Evolutionary conservation across 345 rosid genomes (phyloP).

Genomic region (Hevea brasiliensis): DNA sequence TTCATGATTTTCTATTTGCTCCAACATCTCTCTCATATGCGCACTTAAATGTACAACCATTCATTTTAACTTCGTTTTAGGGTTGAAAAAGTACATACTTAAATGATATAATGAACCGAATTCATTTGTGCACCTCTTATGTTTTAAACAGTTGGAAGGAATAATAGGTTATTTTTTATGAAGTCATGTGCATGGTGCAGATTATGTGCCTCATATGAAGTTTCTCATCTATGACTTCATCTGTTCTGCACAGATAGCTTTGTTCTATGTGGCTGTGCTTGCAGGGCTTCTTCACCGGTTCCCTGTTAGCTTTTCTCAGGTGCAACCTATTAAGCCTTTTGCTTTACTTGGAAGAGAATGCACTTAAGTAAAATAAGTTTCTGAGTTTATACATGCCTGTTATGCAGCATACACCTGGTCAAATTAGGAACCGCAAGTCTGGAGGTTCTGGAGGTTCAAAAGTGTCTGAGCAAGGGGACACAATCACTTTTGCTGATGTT

Average conservation of each 20-base stretch:
- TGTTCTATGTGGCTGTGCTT: conserved; percentile 78
- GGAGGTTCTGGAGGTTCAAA: conserved; percentile 63
- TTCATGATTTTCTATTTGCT: not conserved
- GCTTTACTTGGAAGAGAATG: conserved; percentile 18
- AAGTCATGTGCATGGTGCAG: not conserved
- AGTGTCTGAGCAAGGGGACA: conserved; percentile 69
- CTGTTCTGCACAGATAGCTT: conserved; percentile 59
- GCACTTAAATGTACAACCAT: not conserved
- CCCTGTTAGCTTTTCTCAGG: conserved; percentile 85
- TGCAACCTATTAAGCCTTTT: conserved; percentile 19
- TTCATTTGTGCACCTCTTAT: not conserved
- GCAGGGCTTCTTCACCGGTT: conserved; percentile 73
- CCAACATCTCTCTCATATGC: not conserved
- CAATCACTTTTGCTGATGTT: conserved; percentile 89
- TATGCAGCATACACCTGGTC: conserved; percentile 72
- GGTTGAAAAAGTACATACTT: not conserved
- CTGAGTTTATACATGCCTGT: conserved; percentile 18
- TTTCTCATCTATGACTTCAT: conserved; percentile 1
- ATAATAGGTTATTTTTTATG: not conserved
- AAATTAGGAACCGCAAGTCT: conserved; percentile 69
- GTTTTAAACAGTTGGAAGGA: not conserved
- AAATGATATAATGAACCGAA: not conserved
- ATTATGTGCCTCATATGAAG: not conserved
- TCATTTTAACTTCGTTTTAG: not conserved
- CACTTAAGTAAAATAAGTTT: conserved; percentile 13